Base-by-base conservation (phyloP, 2,329 filamentous ascomycete genomes). In the Fusarium xyrophilum region DNA sequence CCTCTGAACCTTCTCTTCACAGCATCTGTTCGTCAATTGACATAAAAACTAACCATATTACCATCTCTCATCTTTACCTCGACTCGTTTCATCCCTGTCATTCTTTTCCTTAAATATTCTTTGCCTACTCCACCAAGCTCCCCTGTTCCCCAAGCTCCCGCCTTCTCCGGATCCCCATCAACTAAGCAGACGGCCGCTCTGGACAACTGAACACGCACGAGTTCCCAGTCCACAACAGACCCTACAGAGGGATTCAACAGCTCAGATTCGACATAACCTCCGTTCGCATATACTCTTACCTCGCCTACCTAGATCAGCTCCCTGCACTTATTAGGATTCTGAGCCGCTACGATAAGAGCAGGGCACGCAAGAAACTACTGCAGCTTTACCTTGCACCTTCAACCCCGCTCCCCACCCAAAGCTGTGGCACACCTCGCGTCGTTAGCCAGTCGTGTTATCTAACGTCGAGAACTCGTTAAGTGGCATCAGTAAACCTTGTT, bases 371-470 rank as follows among this genome's bases (percentile, higher is more conserved):
- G 58, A 59, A 71, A 64, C 66, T 68, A 70, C 72, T 73, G 60
- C 65, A 64, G 59, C 65, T 62, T 66, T 60, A 70, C 71, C 71
- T 73, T 72, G 66, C 59, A 63, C 53, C 58, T 54, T 40, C 40
- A 60, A 70, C 72, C 72, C 72, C 72, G 71, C 72, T 67, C 68
- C 72, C 72, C 72, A 74, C 72, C 62, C 56, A 46, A 65, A 69
- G 57, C 48, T 69, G 63, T 70, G 57, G 66, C 63, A 63, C 70
- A 65, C 65, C 65, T 67, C 54, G 62, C 72, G 60, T 72, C 50
- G 57, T 56, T 65, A 64, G 55, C 62, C 67, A 73, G 65, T 73
- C 70, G 65, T 59, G 68, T 72, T 72, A 74, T 74, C 72, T 74
- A 69, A 72, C 71, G 71, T 70, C 72, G 56, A 65, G 62, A 38